Evolutionary conservation across 495 filamentous ascomycete species (phyloP).

Genomic region (Trichoderma erinaceum): DNA sequence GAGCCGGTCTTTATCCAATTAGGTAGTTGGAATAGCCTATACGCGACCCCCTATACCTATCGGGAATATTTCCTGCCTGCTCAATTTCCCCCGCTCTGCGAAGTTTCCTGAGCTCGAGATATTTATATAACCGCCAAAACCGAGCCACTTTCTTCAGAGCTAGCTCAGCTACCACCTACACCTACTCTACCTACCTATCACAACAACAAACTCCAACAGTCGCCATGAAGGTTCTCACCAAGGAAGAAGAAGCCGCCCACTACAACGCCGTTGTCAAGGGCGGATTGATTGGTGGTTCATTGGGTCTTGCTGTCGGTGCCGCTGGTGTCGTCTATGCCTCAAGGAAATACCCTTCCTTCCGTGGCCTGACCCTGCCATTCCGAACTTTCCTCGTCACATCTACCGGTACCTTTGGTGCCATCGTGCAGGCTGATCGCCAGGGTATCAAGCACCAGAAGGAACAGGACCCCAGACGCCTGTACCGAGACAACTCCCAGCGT

Average conservation of each 20-base stretch:
- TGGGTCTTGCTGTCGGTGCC: slow-evolving; percentile 59
- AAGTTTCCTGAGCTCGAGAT: background rate
- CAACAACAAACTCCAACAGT: slow-evolving; percentile 16
- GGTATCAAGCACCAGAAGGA: slow-evolving; percentile 66
- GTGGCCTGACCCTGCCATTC: slow-evolving; percentile 77
- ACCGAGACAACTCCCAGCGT: slow-evolving; percentile 54
- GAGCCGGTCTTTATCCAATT: background rate
- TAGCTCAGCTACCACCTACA: background rate
- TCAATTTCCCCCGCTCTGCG: background rate
- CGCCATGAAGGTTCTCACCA: slow-evolving; percentile 88
- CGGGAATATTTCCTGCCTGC: no score
- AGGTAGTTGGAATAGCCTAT: background rate
- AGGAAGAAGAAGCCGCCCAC: slow-evolving; percentile 75
- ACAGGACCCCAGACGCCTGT: slow-evolving; percentile 58
- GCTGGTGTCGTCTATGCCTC: slow-evolving; percentile 57
- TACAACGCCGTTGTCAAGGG: slow-evolving; percentile 67
- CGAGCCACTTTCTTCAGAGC: background rate
- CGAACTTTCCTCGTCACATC: slow-evolving; percentile 85
- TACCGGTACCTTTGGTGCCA: slow-evolving; percentile 72
- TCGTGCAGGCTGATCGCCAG: slow-evolving; percentile 77
- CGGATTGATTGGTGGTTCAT: slow-evolving; percentile 60
- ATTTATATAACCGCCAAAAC: background rate
- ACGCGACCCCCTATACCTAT: background rate
- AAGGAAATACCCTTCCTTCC: slow-evolving; percentile 64
- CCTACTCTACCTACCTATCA: background rate